phyloP scores from a whole-genome alignment of 2,329 filamentous ascomycete genomes.

The Xylariaceae sp. region DNA sequence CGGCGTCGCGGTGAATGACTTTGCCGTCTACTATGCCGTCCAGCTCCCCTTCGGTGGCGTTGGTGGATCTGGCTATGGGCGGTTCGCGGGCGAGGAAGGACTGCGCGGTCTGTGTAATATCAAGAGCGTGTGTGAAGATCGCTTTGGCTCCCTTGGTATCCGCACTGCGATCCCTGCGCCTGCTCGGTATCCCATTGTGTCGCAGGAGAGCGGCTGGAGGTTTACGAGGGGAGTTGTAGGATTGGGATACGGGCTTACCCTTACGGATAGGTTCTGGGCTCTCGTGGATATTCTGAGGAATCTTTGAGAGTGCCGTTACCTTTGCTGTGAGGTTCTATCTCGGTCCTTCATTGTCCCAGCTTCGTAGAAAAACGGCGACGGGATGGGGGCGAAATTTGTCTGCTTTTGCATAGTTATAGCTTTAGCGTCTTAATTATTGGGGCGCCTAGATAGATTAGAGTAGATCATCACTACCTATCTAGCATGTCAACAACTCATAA shows the following conservation, averaged over 20 bases:
- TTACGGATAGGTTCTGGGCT: slow-evolving; percentile 37
- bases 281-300: slow-evolving; percentile 41
- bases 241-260: slow-evolving; percentile 50
- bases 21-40: slow-evolving; percentile 86
- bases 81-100: slow-evolving; percentile 89
- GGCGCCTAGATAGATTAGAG: too few species aligned
- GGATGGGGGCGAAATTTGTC: background rate
- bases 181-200: slow-evolving; percentile 73
- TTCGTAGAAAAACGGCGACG: background rate
- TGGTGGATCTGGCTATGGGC: slow-evolving; percentile 83
- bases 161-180: slow-evolving; percentile 74
- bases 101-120: slow-evolving; percentile 77
- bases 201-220: slow-evolving; percentile 58
- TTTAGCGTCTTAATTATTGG: too few species aligned
- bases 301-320: slow-evolving; percentile 5
- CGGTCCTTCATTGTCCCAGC: background rate
- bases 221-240: slow-evolving; percentile 58
- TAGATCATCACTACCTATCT: background rate
- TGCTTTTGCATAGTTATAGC: background rate
- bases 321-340: background rate
- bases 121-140: slow-evolving; percentile 81
- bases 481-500: background rate
- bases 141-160: slow-evolving; percentile 54
- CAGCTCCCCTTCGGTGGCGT: slow-evolving; percentile 91
- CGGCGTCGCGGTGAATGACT: slow-evolving; percentile 95